Conservation (phyloP, 2,329 filamentous ascomycete species). For the Exophiala spinifera region DNA sequence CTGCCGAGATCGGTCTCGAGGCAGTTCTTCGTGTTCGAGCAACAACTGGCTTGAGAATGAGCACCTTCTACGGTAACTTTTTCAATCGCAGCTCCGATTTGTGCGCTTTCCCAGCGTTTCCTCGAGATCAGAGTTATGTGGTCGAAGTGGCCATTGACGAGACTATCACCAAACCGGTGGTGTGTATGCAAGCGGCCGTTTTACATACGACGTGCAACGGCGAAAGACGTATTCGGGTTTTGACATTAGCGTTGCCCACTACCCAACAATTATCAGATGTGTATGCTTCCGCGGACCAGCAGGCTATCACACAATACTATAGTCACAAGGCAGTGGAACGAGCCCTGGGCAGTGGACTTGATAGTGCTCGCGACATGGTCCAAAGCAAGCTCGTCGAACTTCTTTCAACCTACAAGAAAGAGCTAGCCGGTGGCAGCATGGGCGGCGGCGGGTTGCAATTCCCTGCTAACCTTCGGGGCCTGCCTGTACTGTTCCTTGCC, state of each 20-base stretch:
- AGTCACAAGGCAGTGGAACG: conserved; percentile 97
- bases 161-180: conserved; percentile 82
- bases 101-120: conserved; percentile 96
- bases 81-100: conserved; percentile 98
- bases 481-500: conserved; percentile 87
- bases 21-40: conserved; percentile 93
- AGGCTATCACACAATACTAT: conserved; percentile 89
- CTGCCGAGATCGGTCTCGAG: conserved; percentile 91
- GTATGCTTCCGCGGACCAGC: conserved; percentile 92
- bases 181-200: conserved; percentile 91
- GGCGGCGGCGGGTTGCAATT: conserved; percentile 88
- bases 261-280: conserved; percentile 86
- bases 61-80: conserved; percentile 98
- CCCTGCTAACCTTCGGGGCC: conserved; percentile 82
- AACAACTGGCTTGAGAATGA: conserved; percentile 92
- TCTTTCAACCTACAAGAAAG: conserved; percentile 92
- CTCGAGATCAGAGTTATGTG: conserved; percentile 93
- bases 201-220: conserved; percentile 97
- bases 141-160: conserved; percentile 98
- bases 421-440: conserved; percentile 92
- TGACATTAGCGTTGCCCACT: conserved; percentile 89
- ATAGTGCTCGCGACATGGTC: conserved; percentile 84
- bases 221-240: conserved; percentile 87
- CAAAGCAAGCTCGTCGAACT: conserved; percentile 91
- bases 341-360: conserved; percentile 77